Conservation (phyloP, 1,284 basidiomycete species). For the Serendipita sp. region DNA sequence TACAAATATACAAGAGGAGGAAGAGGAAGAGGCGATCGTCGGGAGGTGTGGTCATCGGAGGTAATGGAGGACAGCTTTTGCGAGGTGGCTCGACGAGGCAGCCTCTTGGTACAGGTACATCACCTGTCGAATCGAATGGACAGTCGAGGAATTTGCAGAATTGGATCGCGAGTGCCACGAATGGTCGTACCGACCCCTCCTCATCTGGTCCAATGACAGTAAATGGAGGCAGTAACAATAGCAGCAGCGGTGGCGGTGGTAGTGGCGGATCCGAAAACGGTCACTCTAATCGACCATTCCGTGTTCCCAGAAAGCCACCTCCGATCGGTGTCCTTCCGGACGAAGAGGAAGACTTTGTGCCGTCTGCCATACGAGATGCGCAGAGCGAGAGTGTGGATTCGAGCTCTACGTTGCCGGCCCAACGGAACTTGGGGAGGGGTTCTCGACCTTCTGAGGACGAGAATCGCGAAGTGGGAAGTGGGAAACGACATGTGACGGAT, state of each 20-base stretch:
- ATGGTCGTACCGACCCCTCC: background rate
- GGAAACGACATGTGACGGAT: background rate
- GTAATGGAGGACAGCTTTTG: too few species aligned
- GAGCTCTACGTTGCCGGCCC: background rate
- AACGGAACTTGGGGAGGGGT: background rate
- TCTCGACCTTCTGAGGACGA: background rate
- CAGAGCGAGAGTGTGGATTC: background rate
- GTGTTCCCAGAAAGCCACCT: background rate
- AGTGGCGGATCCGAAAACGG: background rate
- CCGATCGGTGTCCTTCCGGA: background rate
- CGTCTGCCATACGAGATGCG: background rate
- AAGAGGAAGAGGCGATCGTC: too few species aligned
- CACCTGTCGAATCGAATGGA: too few species aligned
- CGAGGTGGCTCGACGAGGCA: too few species aligned
- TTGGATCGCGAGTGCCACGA: background rate
- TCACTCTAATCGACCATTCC: background rate
- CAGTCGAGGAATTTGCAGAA: background rate
- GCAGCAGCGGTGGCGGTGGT: background rate
- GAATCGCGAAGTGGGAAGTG: background rate
- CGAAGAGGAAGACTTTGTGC: background rate
- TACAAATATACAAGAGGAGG: too few species aligned
- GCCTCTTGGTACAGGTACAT: too few species aligned
- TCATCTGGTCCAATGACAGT: background rate
- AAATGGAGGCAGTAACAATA: background rate
- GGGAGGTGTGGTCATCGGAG: too few species aligned